Conservation (phyloP, 2,329 filamentous ascomycete genomes). For the Aspergillus felis region DNA sequence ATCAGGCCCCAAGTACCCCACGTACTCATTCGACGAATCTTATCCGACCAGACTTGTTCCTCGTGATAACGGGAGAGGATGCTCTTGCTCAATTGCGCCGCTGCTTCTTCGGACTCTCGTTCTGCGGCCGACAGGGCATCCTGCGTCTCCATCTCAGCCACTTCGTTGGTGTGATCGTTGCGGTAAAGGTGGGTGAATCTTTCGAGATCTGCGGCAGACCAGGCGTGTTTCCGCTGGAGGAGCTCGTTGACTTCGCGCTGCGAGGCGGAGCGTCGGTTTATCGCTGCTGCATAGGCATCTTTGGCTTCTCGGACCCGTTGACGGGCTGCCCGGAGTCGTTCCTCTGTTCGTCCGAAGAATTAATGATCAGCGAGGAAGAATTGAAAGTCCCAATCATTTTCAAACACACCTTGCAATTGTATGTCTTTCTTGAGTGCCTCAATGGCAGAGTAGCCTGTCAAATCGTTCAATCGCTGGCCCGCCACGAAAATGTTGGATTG, state of each 20-base stretch:
- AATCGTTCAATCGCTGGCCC: constrained; percentile 83
- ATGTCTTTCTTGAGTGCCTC: constrained; percentile 80
- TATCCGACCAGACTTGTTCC: constrained; percentile 98
- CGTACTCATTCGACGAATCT: constrained; percentile 90
- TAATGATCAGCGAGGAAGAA: constrained; percentile 3
- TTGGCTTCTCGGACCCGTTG: constrained; percentile 67
- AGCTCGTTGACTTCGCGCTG: constrained; percentile 95
- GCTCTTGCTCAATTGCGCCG: constrained; percentile 69
- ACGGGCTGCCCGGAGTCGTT: constrained; percentile 53
- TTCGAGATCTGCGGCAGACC: constrained; percentile 83
- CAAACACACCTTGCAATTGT: constrained; percentile 55
- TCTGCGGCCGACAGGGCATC: constrained; percentile 72
- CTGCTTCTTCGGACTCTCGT: constrained; percentile 71
- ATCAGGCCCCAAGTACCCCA: constrained; percentile 99
- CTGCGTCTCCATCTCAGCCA: constrained; percentile 69
- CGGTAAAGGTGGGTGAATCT: constrained; percentile 91
- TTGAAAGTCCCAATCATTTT: background rate
- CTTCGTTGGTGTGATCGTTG: constrained; percentile 88
- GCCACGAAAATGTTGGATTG: constrained; percentile 81
- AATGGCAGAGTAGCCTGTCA: constrained; percentile 91
- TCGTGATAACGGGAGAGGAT: constrained; percentile 94
- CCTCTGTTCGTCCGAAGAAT: constrained; percentile 38
- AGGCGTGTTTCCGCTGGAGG: constrained; percentile 88
- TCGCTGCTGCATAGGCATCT: constrained; percentile 74
- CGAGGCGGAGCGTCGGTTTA: constrained; percentile 75